Evolutionary conservation across 1,284 basidiomycete genomes (phyloP).

Genomic region (Xerocomus cyaneibrunnescens): DNA sequence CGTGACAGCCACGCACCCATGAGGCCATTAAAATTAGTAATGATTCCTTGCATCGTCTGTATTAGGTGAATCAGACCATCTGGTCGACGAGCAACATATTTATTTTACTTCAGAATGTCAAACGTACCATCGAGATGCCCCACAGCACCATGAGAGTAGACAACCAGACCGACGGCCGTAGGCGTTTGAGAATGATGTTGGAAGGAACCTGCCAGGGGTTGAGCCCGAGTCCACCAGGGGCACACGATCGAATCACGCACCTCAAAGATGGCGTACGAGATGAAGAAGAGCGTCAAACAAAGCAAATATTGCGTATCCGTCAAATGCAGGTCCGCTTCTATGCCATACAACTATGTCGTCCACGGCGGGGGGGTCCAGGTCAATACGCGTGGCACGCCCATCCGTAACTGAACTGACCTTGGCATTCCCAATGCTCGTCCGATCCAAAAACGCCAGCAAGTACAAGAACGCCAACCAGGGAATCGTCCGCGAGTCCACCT

Average conservation of each 20-base stretch:
- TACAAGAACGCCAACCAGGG: conserved; percentile 75
- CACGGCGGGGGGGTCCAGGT: not conserved
- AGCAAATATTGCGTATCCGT: conserved; percentile 65
- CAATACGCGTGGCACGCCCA: not conserved
- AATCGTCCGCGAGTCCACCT: conserved; percentile 62
- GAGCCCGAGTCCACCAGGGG: not conserved
- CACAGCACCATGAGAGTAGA: conserved; percentile 63
- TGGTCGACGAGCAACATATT: too few relatives aligned
- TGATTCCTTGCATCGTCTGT: conserved; percentile 69
- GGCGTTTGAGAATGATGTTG: conserved; percentile 67
- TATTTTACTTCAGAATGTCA: too few relatives aligned
- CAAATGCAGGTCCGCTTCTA: conserved; percentile 55
- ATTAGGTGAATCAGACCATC: not conserved
- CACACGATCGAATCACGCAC: conserved; percentile 17
- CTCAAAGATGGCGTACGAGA: conserved; percentile 67
- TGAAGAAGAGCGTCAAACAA: conserved; percentile 62
- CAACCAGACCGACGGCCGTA: conserved; percentile 69
- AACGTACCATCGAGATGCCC: conserved; percentile 67
- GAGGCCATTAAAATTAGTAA: conserved; percentile 62
- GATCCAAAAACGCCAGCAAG: conserved; percentile 72
- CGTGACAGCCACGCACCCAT: conserved; percentile 45
- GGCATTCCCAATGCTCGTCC: conserved; percentile 82
- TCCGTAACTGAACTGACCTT: conserved; percentile 41
- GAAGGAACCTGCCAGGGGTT: conserved; percentile 52
- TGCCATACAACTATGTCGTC: conserved; percentile 49